Percentiles rank a stretch among this genome's conserved stretches.
These are phyloP conservation scores for Mallotus nudiflorus DNA, from an alignment of 345 rosid species.

Conservation along the genomic window DNA sequence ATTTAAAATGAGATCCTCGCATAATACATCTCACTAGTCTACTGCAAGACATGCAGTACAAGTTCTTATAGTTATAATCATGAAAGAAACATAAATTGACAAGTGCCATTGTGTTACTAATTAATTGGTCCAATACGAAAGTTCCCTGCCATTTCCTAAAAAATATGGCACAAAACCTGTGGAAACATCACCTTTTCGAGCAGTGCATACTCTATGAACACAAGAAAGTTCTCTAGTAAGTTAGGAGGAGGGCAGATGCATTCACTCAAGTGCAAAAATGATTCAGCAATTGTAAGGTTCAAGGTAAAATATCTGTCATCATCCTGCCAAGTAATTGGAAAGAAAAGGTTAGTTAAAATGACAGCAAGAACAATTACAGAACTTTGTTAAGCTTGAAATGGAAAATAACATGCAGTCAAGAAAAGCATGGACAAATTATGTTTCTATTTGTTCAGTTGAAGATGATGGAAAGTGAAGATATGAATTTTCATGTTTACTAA, in stretches of 20 bases:
- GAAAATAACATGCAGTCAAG: neutral
- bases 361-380: neutral
- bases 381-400: neutral
- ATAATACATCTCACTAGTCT: neutral
- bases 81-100: neutral
- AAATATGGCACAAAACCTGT: neutral
- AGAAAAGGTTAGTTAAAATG: conserved; percentile 1
- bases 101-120: neutral
- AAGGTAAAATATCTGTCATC: conserved; percentile 61
- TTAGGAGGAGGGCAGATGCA: conserved; percentile 51
- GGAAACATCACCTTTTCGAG: conserved; percentile 63
- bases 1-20: neutral
- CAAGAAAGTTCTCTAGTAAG: conserved; percentile 53
- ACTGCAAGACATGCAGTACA: neutral
- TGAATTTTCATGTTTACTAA: neutral
- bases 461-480: neutral
- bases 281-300: conserved; percentile 60
- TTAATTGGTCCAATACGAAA: neutral
- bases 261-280: conserved; percentile 62
- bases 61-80: neutral
- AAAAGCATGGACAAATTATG: neutral
- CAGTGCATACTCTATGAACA: conserved; percentile 61
- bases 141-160: neutral
- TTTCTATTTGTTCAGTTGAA: neutral
- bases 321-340: conserved; percentile 49